These are phyloP conservation scores for Diaporthe australafricana DNA, from an alignment of 2,329 filamentous ascomycete genomes.

Conservation along the genomic window DNA sequence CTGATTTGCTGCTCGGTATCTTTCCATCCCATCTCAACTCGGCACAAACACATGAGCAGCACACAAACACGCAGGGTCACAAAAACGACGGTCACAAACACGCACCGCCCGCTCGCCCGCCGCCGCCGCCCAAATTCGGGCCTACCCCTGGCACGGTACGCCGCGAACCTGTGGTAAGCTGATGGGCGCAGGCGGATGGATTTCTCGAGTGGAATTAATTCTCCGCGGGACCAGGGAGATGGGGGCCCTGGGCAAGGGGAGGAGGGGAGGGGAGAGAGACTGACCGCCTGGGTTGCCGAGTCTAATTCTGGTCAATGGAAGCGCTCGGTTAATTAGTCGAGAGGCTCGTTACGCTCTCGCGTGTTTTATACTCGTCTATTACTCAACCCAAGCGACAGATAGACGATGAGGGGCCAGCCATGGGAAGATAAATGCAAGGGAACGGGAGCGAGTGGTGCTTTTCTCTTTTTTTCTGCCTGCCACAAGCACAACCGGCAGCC, in stretches of 20 bases:
- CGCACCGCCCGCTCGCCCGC: background rate
- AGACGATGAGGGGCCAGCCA: background rate
- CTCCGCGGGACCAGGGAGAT: background rate
- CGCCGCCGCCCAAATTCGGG: slow-evolving; percentile 15
- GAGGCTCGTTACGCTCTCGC: slow-evolving; percentile 1
- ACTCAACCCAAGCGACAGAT: slow-evolving; percentile 5
- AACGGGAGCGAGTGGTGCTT: background rate
- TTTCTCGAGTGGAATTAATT: background rate
- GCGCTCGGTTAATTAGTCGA: slow-evolving; percentile 12
- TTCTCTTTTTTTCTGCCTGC: background rate
- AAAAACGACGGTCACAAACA: background rate
- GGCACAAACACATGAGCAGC: too few relatives aligned
- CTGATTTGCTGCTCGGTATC: too few relatives aligned
- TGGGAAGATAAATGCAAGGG: background rate
- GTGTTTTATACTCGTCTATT: slow-evolving; percentile 4
- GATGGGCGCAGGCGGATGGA: slow-evolving; percentile 10
- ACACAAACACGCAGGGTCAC: background rate
- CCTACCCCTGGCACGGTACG: slow-evolving; percentile 13
- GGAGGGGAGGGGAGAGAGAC: background rate
- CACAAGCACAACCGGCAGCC: background rate
- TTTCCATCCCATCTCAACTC: too few relatives aligned
- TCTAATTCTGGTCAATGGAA: background rate
- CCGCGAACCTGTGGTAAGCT: slow-evolving; percentile 16
- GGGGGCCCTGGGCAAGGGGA: background rate
- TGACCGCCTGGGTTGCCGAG: slow-evolving; percentile 20